Evolutionary conservation across 2,329 filamentous ascomycete genomes (phyloP).

Genomic region (Pezicula rhizophila): DNA sequence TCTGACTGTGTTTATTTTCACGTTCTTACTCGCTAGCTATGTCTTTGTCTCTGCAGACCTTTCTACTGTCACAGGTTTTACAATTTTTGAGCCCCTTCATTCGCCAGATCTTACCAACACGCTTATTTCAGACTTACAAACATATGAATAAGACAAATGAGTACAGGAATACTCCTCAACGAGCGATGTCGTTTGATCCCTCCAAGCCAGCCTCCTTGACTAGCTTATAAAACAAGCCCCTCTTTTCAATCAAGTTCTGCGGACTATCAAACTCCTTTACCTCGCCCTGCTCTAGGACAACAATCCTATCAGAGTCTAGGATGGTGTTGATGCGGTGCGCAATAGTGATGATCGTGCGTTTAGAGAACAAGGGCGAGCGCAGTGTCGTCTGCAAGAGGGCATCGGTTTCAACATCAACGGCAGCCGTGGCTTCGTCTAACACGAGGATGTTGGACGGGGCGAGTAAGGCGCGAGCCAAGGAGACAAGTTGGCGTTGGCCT

Average conservation of each 20-base stretch:
- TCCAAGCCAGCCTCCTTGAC: conserved; percentile 83
- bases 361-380: conserved; percentile 65
- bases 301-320: conserved; percentile 78
- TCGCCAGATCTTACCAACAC: no score
- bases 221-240: conserved; percentile 80
- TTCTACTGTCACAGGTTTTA: no score
- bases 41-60: no score
- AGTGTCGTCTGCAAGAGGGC: conserved; percentile 60
- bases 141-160: no score
- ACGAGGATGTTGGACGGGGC: conserved; percentile 96
- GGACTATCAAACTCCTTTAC: conserved; percentile 93
- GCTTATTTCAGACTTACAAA: no score
- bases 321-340: conserved; percentile 98
- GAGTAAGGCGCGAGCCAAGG: conserved; percentile 85
- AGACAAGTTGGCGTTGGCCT: conserved; percentile 90
- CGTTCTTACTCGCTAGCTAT: no score
- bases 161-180: no score
- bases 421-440: conserved; percentile 90
- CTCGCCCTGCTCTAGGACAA: conserved; percentile 84
- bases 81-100: no score
- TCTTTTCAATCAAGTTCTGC: conserved; percentile 64
- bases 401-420: conserved; percentile 63
- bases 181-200: not conserved
- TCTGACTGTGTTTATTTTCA: no score
- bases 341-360: conserved; percentile 96